A percentile compares a stretch with the other conserved stretches of the same genome.
These are phyloP conservation scores for Phytopythium delawarense DNA, from an alignment of 352 stramenopile genomes.

Conservation along the genomic window DNA sequence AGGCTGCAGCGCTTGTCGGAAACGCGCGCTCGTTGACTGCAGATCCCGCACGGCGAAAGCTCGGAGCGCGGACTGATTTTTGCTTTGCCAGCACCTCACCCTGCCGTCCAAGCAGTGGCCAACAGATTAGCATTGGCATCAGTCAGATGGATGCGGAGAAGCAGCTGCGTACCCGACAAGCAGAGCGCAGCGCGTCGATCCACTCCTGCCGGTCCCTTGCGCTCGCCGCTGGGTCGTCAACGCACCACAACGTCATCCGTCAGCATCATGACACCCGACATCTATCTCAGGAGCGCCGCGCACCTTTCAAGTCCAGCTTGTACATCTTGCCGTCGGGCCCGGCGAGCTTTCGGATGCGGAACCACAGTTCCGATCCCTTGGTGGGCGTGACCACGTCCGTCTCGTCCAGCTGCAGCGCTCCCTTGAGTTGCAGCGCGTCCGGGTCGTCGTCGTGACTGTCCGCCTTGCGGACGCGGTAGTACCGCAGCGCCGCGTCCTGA, in stretches of 20 bases:
- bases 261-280: not conserved
- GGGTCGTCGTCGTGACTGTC: not conserved
- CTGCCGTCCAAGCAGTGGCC: conserved; percentile 4
- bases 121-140: not conserved
- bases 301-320: conserved; percentile 68
- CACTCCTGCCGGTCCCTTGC: conserved; percentile 48
- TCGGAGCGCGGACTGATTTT: conserved; percentile 12
- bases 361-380: conserved; percentile 53
- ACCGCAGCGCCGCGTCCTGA: conserved; percentile 34
- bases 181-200: conserved; percentile 53
- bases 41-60: not conserved
- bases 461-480: conserved; percentile 25
- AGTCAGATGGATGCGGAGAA: not conserved
- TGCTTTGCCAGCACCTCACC: conserved; percentile 24
- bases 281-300: not conserved
- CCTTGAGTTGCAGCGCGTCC: conserved; percentile 30
- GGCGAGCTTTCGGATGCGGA: conserved; percentile 50
- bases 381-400: conserved; percentile 45
- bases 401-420: conserved; percentile 35
- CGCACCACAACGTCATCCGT: not conserved
- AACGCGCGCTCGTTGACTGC: not conserved
- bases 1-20: not conserved
- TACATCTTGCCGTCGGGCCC: conserved; percentile 51
- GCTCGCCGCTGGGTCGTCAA: conserved; percentile 24
- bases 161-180: conserved; percentile 30